A percentile compares a stretch with the other conserved stretches of the same genome.
phyloP scores from a whole-genome alignment of 78 protist species.

The Guillardia theta region DNA sequence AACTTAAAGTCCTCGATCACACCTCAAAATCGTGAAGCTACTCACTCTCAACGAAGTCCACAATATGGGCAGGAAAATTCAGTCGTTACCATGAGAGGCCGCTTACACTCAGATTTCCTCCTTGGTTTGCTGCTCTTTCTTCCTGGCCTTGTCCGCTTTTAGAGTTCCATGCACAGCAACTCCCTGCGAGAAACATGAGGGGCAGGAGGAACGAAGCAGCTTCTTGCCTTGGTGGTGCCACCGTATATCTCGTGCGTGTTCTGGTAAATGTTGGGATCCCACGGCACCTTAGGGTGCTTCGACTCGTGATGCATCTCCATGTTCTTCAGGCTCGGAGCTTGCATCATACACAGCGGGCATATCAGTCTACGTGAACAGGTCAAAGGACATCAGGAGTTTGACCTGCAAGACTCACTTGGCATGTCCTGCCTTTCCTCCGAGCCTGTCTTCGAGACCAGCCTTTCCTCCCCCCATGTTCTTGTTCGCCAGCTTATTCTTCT shows the following conservation, averaged over 20 bases:
- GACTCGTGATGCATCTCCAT: conserved; percentile 21
- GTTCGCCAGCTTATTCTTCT: neutral
- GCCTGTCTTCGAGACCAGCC: neutral
- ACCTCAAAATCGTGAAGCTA: too few species aligned
- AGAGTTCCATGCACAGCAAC: conserved; percentile 33
- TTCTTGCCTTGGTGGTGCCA: neutral
- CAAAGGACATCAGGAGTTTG: too few species aligned
- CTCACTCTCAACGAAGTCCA: too few species aligned
- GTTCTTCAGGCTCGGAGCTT: conserved; percentile 6
- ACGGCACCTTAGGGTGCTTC: conserved; percentile 9
- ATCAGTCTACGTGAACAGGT: too few species aligned
- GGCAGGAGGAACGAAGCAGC: neutral
- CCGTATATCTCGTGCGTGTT: neutral
- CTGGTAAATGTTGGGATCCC: neutral
- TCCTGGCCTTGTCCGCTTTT: neutral
- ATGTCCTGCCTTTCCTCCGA: conserved; percentile 23
- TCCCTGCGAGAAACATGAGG: neutral
- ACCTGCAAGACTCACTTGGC: too few species aligned
- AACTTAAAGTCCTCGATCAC: too few species aligned
- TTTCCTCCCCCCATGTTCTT: neutral
- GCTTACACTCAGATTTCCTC: too few species aligned
- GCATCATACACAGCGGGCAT: conserved; percentile 23
- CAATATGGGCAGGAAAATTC: too few species aligned
- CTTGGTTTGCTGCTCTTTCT: too few species aligned
- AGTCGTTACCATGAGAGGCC: too few species aligned